Base-by-base conservation (phyloP, 495 filamentous ascomycete species). In the Neurospora pannonica region DNA sequence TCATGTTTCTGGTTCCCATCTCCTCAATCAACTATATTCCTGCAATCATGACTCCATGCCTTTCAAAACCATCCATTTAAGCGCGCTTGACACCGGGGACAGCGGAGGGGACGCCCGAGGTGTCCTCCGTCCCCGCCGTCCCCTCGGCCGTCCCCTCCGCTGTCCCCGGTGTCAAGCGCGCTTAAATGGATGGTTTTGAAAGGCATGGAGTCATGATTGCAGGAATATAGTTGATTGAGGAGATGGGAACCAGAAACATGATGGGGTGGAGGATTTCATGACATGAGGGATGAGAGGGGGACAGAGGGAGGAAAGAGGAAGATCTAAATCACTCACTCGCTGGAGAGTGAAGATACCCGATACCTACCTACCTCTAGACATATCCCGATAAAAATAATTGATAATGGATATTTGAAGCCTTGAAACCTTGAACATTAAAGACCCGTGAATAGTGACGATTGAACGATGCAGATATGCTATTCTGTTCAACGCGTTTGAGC, bases 11-110 rank as follows among this genome's bases (percentile, higher is more conserved):
- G 6, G 9, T 24, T 54, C 21, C 19, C 9, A n/a, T 54, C 85
- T 89, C 13, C 89, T 87, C 19, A 86, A 88, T 87, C 19, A 86
- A 88, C 36, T 85, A 89, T 74, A 75, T 88, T 54, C 9, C 38
- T 83, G 89, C 11, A 77, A 83, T 71, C 87, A 89, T 88, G 81
- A 74, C n/a, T 54, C 48, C 70, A 38, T 7, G 13, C 31, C 38
- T 34, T n/a, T 69, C 28, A 37, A 21, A 17, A 36, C 37, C 36
- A 62, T 31, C 8, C 13, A 5, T 11, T 5, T 36, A 40, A n/a
- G 4, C 40, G 15, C 39, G 28, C 60, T 40, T 28, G 8, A 28
- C 42, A 8, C 6, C 54, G 28, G 28, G 28, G 54, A 67, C 28
- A 6, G 36, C 36, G 36, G 38, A 38, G 38, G 38, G 38, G 11